phyloP scores from a whole-genome alignment of 2,329 filamentous ascomycete species.

The Chaetomiaceae sp. region DNA sequence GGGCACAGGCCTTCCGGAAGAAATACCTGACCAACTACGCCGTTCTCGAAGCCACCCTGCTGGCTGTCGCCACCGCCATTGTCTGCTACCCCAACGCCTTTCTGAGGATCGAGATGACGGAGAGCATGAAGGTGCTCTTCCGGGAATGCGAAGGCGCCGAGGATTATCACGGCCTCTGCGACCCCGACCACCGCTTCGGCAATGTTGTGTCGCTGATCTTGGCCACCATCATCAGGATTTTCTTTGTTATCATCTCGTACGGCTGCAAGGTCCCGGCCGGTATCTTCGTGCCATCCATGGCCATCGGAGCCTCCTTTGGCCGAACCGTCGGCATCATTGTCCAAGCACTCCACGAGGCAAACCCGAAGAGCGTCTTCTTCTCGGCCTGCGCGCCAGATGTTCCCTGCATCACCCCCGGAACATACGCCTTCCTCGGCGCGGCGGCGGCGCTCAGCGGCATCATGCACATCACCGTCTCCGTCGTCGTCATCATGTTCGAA shows the following conservation, averaged over 20 bases:
- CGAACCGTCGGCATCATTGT: conserved; percentile 93
- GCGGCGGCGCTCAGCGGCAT: conserved; percentile 89
- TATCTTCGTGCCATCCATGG: conserved; percentile 98
- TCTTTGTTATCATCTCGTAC: conserved; percentile 91
- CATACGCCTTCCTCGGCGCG: conserved; percentile 92
- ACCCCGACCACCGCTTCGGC: conserved; percentile 66
- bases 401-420: conserved; percentile 94
- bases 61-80: conserved; percentile 79
- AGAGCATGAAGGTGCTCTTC: conserved; percentile 98
- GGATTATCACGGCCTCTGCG: conserved; percentile 86
- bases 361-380: conserved; percentile 81
- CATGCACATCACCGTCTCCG: conserved; percentile 95
- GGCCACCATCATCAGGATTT: conserved; percentile 74
- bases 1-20: conserved; percentile 87
- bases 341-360: conserved; percentile 78
- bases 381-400: conserved; percentile 83
- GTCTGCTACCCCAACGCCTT: conserved; percentile 98
- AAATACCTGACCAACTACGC: conserved; percentile 83
- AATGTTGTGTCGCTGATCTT: conserved; percentile 75
- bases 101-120: conserved; percentile 94
- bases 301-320: conserved; percentile 89
- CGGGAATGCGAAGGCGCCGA: conserved; percentile 85
- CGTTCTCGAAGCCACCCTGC: conserved; percentile 76
- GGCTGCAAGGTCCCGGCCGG: conserved; percentile 97
- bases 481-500: conserved; percentile 99